A percentile compares a stretch with the other conserved stretches of the same genome.
Conservation (phyloP, 1,284 basidiomycete genomes). For the Irpex sp. region DNA sequence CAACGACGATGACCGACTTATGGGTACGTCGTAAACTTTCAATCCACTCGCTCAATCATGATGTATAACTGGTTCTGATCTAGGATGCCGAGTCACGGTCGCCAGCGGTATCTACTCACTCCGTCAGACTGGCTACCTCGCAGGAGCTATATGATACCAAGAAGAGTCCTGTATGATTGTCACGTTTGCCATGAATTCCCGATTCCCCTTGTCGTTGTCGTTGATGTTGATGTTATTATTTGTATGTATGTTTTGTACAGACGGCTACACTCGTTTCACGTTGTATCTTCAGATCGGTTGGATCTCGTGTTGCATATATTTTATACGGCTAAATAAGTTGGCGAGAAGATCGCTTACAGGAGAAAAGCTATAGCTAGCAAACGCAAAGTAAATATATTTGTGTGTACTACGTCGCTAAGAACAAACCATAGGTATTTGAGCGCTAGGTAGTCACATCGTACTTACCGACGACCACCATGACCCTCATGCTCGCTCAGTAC, state of each 20-base stretch:
- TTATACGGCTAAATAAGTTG: too few relatives aligned
- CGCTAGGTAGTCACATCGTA: too few relatives aligned
- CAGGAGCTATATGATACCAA: neutral
- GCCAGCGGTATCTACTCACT: neutral
- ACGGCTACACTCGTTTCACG: neutral
- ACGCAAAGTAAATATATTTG: too few relatives aligned
- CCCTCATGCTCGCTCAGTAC: too few relatives aligned
- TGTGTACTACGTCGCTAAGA: too few relatives aligned
- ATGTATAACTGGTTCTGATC: neutral
- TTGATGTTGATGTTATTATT: neutral
- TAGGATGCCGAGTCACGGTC: neutral
- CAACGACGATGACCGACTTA: neutral
- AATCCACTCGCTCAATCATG: neutral
- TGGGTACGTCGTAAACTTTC: neutral
- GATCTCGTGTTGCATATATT: too few relatives aligned
- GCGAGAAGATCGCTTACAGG: too few relatives aligned
- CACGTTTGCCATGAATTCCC: neutral
- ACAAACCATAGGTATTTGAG: too few relatives aligned
- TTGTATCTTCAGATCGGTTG: neutral
- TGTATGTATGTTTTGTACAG: neutral
- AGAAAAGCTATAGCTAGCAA: too few relatives aligned
- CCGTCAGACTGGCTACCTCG: neutral
- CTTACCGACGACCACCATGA: too few relatives aligned
- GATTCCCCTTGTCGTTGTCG: neutral
- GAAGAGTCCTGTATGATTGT: neutral